Evolutionary conservation across 257 asterid species (phyloP), one percentile per base, ranked within the genome.

Genomic region (Linderniella brevidens): DNA sequence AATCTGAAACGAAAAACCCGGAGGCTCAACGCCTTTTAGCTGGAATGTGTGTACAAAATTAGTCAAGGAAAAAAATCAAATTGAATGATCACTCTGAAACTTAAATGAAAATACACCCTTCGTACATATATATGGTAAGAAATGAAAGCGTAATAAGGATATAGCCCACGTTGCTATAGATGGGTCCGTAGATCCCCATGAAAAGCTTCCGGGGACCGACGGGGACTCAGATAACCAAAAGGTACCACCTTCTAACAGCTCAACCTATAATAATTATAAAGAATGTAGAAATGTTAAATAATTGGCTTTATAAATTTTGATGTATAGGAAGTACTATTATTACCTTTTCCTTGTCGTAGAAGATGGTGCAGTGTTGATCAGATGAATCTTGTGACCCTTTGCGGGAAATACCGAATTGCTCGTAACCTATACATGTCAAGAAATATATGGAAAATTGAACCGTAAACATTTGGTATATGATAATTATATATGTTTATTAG

Each of bases 161-260:
- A 90, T 90, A 62, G 94, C 94, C 99, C 99, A 90, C 19, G 99
- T 85, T 3, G 96, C 77, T 57, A 78, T 75, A 65, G 88, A 81
- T 0, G 99, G 99, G 50, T 70, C 92, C 6, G 68, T 54, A 13
- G 99, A 85, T 20, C 96, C 94, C 99, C 96, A 90, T 9, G 99
- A 90, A 62, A 70, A 76, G 78, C 99, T 90, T 71, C 94, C 99
- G 36, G 99, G 96, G 18, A 90, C 96, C 0, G 99, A 90, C 56
- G 99, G 99, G 7, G 94, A 85, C 68, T 90, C 96, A 0, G 96
- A 90, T 63, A 90, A 58, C 99, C 99, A 90, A 72, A 85, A 90
- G 1, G 96, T 90, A 53, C 99, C 96, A 39, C 99, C 99, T 75
- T 90, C 96, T 46, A 85, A 65, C 62, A 79, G 68, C 73, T 90